Base-by-base conservation (phyloP, 805 yeast species). In the Starmerella potacharoeniae region DNA sequence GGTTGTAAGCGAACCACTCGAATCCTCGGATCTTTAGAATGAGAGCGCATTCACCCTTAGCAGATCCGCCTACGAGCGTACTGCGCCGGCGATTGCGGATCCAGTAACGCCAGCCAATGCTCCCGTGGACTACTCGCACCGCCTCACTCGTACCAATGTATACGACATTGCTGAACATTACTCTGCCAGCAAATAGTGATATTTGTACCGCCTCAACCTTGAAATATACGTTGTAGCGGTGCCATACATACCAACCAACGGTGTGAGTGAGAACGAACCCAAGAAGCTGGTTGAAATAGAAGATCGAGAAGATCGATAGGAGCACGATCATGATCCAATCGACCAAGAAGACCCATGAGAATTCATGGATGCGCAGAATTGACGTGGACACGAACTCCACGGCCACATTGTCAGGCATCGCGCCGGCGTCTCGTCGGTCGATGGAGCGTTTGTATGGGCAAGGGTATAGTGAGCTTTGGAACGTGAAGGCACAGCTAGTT, bases 21-120 rank as follows among this genome's bases (percentile, higher is more conserved):
- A 86, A 64, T 0, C 98, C 98, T 51, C 82, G 84, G 9, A 84
- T 68, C 22, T 77, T 75, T 3, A 89, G 64, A 4, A 75, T 61
- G 56, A 68, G 37, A 17, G 67, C 55, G 14, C 55, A 47, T 5
- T 41, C 51, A 13, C 41, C 44, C n/a, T 40, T 42, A 4, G 49
- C 13, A 8, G 22, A 5, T 11, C 43, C 43, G 9, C 43, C 43
- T 13, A 51, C 28, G 13, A 54, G 41, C 4, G 54, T 49, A 14
- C 54, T 42, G 22, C 51, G 41, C 17, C 77, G 69, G 16, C 75
- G 67, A 5, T 69, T 66, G 8, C 42, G 70, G 51, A 87, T 71
- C 97, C 97, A 93, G 67, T 88, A 91, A 57, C 95, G 70, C 97
- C 97, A 93, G 0, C 95, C 86, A 31, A 91, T 65, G 62, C 80